Base-by-base conservation (phyloP, 306 rosid species). In the Trichosanthes truncata region DNA sequence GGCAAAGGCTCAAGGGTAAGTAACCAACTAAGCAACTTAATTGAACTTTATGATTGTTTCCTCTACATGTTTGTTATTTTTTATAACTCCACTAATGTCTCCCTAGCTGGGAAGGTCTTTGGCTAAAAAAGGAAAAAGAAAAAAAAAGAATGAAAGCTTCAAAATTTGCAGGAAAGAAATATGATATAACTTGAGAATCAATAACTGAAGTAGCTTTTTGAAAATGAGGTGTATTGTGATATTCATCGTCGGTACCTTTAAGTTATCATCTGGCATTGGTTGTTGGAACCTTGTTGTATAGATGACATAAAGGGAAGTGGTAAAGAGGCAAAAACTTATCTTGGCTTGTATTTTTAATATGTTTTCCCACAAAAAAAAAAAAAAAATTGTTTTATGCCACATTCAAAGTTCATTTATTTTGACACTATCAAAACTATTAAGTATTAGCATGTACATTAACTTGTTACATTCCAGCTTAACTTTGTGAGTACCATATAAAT, bases 1-100 rank as follows among this genome's bases (percentile, higher is more conserved):
- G 90, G 85, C 86, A n/a, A 85, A 61, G 86, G 81, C 80, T 77
- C 81, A 87, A 60, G 89, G 92, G 91, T 89, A 86, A 83, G 83
- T 61, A 33, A 67, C 79, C 46, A 57, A 57, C 20, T 4, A 53
- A 36, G 35, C 43, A 52, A 60, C 59, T 72, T 46, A 18, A 14
- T 14, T 72, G 41, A 46, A 72, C 38, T 45, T 72, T 13, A 15
- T 71, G 53, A 23, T 69, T 12, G 52, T 38, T 35, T 20, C 53
- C 75, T 68, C 53, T 12, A n/a, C 5, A n/a, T 67, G 46, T 8
- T 3, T 14, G 23, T 33, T 35, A 6, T 66, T 67, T 6, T 36
- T 68, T 17, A 40, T 3, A 68, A 40, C 33, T n/a, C 25, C 46
- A 14, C 31, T 35, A 43, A 5, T 9, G 29, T 40, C 75, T 41